These are phyloP conservation scores for Zhuliangozyma parablackwelliae DNA, from an alignment of 1,139 yeast genomes.

Conservation along the genomic window DNA sequence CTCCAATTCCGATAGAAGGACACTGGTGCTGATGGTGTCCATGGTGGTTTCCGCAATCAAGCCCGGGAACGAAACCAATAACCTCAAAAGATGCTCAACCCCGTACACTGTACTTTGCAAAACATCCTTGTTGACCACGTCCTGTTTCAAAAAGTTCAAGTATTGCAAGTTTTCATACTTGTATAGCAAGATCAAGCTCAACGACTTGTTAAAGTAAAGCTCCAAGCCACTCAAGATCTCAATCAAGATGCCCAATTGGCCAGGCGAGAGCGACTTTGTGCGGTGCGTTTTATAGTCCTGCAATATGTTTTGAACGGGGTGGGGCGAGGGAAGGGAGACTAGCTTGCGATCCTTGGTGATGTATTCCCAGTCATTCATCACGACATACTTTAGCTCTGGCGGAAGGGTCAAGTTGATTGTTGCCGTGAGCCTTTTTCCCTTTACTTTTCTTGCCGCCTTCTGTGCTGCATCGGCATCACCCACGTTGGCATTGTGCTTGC, in stretches of 20 bases:
- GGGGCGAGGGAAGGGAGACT: conserved; percentile 54
- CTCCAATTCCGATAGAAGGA: conserved; percentile 39
- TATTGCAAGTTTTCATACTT: conserved; percentile 83
- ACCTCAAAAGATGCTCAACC: conserved; percentile 67
- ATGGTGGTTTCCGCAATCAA: conserved; percentile 71
- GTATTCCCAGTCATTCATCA: conserved; percentile 92
- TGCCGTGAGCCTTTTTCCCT: neutral
- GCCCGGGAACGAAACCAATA: conserved; percentile 76
- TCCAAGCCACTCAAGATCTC: conserved; percentile 70
- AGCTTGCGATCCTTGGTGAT: conserved; percentile 76
- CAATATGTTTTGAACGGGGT: conserved; percentile 51
- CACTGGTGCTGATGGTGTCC: conserved; percentile 71
- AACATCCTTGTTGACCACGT: conserved; percentile 23
- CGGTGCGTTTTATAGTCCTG: conserved; percentile 29
- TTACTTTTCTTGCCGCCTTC: conserved; percentile 2
- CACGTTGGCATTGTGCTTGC: neutral
- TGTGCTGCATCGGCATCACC: neutral
- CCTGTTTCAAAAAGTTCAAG: conserved; percentile 42
- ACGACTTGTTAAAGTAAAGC: conserved; percentile 70
- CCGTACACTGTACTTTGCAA: conserved; percentile 56
- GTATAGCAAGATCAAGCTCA: conserved; percentile 73
- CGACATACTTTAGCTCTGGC: conserved; percentile 57
- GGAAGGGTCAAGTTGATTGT: conserved; percentile 25
- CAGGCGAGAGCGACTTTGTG: conserved; percentile 8
- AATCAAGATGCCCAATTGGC: conserved; percentile 50